A percentile compares a stretch with the other conserved stretches of the same genome.
Conservation (phyloP, 1,139 yeast genomes). For the Taphrina confusa region DNA sequence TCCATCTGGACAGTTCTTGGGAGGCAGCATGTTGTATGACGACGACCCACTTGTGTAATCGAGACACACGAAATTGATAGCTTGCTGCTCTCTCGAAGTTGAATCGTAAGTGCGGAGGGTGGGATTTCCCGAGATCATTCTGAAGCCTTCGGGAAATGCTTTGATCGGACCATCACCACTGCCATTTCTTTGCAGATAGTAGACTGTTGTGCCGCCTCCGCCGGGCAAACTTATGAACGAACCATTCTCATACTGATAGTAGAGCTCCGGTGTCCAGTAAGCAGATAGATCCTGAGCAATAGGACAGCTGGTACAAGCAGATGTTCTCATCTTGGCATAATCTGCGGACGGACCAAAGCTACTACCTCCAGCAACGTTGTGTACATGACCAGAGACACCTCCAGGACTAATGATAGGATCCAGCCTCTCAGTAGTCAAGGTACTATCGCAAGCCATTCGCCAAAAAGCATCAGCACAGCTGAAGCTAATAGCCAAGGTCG, state of each 20-base stretch:
- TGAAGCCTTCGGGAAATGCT: slow-evolving; percentile 36
- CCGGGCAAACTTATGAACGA: neutral
- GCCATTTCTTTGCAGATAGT: slow-evolving; percentile 33
- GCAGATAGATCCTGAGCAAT: slow-evolving; percentile 21
- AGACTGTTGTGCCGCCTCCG: slow-evolving; percentile 25
- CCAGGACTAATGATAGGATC: slow-evolving; percentile 33
- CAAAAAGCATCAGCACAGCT: slow-evolving; percentile 22
- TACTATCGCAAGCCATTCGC: slow-evolving; percentile 28
- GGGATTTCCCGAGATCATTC: slow-evolving; percentile 35
- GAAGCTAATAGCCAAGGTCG: neutral
- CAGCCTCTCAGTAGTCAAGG: slow-evolving; percentile 23
- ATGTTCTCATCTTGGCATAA: neutral
- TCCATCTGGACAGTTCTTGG: slow-evolving; percentile 34
- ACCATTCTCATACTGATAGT: slow-evolving; percentile 23
- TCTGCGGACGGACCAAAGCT: slow-evolving; percentile 8
- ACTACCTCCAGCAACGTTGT: slow-evolving; percentile 30
- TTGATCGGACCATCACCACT: neutral
- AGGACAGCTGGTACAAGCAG: slow-evolving; percentile 32
- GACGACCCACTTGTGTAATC: slow-evolving; percentile 18
- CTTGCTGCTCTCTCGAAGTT: slow-evolving; percentile 12
- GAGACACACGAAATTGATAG: slow-evolving; percentile 31
- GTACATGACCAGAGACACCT: slow-evolving; percentile 25
- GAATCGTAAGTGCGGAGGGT: slow-evolving; percentile 18
- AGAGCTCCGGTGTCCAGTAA: slow-evolving; percentile 36
- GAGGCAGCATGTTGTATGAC: slow-evolving; percentile 13